phyloP scores from a whole-genome alignment of 805 yeast genomes.

The Candida mattraensis region DNA sequence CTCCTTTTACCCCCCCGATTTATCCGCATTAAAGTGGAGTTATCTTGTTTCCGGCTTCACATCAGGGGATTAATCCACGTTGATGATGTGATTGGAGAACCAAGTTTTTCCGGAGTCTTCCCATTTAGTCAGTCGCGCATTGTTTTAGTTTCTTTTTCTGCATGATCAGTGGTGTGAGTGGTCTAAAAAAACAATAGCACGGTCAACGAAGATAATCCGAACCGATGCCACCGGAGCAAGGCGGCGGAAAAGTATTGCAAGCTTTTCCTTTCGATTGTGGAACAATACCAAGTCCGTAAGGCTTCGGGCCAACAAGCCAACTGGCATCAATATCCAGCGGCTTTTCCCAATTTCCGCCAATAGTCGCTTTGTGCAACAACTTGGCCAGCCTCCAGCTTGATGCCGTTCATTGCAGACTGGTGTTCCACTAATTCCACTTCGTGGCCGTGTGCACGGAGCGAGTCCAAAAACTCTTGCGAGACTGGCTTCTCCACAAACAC shows the following conservation, averaged over 20 bases:
- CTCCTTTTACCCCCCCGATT: constrained; percentile 11
- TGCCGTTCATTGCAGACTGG: constrained; percentile 59
- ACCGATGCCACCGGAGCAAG: too few species aligned
- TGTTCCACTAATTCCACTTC: constrained; percentile 41
- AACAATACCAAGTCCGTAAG: too few species aligned
- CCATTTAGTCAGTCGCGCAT: not conserved
- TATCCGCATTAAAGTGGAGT: constrained; percentile 9
- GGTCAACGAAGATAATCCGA: too few species aligned
- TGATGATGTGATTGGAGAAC: too few species aligned
- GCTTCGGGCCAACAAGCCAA: too few species aligned
- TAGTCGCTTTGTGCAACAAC: constrained; percentile 82
- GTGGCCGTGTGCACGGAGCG: constrained; percentile 50
- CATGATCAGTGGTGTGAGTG: too few species aligned
- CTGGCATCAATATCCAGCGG: constrained; percentile 54
- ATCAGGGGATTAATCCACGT: too few species aligned
- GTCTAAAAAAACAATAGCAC: too few species aligned
- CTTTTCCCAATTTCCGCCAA: constrained; percentile 84
- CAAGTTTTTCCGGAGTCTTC: constrained; percentile 11
- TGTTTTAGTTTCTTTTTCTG: constrained; percentile 9
- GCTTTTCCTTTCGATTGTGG: too few species aligned
- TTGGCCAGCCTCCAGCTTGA: constrained; percentile 37
- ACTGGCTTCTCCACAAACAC: constrained; percentile 60
- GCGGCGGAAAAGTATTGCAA: too few species aligned
- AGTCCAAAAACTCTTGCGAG: constrained; percentile 38
- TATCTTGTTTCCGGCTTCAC: constrained; percentile 2